Evolutionary conservation across 495 filamentous ascomycete species (phyloP), one percentile per base, ranked within the genome.

Genomic region (Aspergillus sclerotiicarbonarius): DNA sequence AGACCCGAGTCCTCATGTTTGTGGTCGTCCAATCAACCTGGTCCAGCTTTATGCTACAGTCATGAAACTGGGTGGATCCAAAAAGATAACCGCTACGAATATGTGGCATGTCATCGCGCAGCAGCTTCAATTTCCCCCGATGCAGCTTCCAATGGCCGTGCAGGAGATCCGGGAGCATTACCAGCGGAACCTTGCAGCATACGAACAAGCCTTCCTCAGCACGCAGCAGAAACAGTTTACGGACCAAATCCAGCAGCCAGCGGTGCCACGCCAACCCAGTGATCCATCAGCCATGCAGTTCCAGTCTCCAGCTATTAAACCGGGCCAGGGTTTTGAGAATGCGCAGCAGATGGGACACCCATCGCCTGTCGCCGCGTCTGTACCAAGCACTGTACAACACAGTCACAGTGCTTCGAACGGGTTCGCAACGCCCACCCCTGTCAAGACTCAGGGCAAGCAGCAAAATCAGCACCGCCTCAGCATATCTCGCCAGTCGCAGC

Each of bases 1-100:
- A 31, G 87, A 93, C 33, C 71, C 72, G 4, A 86, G 85, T 57
- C 91, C 92, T 0, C 69, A 79, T 10, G 82, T 96, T 46, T 83
- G 82, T 30, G 87, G 87, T 45, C 86, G 90, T 25, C 80, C 78
- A 0, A 76, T 97, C 39, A 84, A 86, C 61, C 71, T 95, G 37
- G 79, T 88, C 50, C 84, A 86, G 47, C 80, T 98, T 8, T 97
- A 90, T 74, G 82, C 82, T 41, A 76, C 80, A 1, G 89, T 96
- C 7, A 81, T 86, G 67, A 88, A 86, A 60, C 80, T 88, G 66
- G 88, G 88, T 16, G 94, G 94, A 2, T 96, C 87, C 37, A 87
- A 85, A 68, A 87, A 82, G 59, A 80, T 96, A 7, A 85, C 82
- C 0, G 75, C 76, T 20, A 78, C 77, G 18, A 87, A 89, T 56